Evolutionary conservation across 768 basidiomycete species (phyloP), one percentile per base, ranked within the genome.

Genomic region (Sporobolomyces phaffii): DNA sequence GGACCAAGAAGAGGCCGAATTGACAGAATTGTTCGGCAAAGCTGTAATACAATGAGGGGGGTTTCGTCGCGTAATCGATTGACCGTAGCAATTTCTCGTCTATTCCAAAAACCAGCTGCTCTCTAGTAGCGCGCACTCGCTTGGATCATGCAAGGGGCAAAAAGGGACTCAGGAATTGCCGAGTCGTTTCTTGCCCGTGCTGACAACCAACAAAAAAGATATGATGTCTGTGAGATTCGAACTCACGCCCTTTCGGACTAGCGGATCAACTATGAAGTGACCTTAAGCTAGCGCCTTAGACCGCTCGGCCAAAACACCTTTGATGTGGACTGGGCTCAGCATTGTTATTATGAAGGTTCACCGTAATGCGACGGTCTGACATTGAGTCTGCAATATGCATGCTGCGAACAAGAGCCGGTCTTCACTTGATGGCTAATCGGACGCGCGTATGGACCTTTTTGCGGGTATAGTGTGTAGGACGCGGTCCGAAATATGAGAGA

Each of bases 251-350:
- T 56, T 56, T 56, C 54, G 54, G 54, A 56, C 54, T 41, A 56
- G 54, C 54, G 54, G 54, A n/a, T 56, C 18, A 56, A 24, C 9
- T 26, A 26, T 15, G 3, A 24, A 29, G 20, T n/a, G 13, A 63
- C 68, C 62, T 69, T 64, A 64, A 64, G 67, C 67, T 68, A 62
- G 67, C 67, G 67, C 67, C 67, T 68, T 68, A 68, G 67, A 68
- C 67, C 67, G 67, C 67, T 68, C 67, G 67, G 67, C 67, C 68
- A 64, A 65, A 65, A 59, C 64, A 49, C 64, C 64, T 57, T 31
- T 45, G n/a, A n/a, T n/a, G 11, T 41, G 10, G 40, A 41, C 18
- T 41, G 40, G 10, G 40, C 40, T 10, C 40, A 10, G 18, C 18
- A 11, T 11, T 10, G 40, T 41, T 45, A 45, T 45, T 10, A 11